These are phyloP conservation scores for Protomyces macrosporus DNA, from an alignment of 1,139 yeast species.

Conservation along the genomic window DNA sequence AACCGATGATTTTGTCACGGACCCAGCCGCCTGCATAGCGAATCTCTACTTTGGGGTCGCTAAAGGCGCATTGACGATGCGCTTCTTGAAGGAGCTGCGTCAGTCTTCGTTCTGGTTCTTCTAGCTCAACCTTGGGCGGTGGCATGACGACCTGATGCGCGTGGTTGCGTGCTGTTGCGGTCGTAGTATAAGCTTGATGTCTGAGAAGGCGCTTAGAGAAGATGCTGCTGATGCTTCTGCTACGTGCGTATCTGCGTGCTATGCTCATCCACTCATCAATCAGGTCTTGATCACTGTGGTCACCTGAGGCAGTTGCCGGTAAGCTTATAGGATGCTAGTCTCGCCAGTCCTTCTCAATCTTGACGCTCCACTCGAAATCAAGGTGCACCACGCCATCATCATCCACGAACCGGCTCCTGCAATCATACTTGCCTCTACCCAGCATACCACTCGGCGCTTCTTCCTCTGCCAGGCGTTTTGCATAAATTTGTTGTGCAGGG, in stretches of 20 bases:
- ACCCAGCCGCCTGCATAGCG: slow-evolving; percentile 99
- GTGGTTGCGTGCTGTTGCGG: too few species aligned
- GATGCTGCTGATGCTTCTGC: too few species aligned
- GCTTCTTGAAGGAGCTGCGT: slow-evolving; percentile 10
- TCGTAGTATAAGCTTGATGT: too few species aligned
- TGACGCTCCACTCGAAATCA: slow-evolving; percentile 79
- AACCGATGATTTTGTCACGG: slow-evolving; percentile 80
- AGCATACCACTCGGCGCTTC: slow-evolving; percentile 89
- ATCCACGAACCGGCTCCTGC: slow-evolving; percentile 75
- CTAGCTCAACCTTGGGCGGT: neutral
- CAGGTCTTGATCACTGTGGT: too few species aligned
- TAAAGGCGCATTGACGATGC: neutral
- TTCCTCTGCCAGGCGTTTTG: slow-evolving; percentile 58
- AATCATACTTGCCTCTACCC: slow-evolving; percentile 81
- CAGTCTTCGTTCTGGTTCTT: slow-evolving; percentile 1
- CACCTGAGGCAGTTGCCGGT: too few species aligned
- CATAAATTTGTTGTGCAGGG: slow-evolving; percentile 44
- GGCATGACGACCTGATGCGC: too few species aligned
- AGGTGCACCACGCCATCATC: slow-evolving; percentile 77
- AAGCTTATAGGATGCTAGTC: neutral
- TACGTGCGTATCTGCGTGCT: too few species aligned
- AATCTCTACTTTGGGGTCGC: slow-evolving; percentile 36
- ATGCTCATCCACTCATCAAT: too few species aligned
- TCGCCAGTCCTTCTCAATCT: slow-evolving; percentile 51
- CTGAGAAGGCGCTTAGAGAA: too few species aligned